Conservation (phyloP, 2,329 filamentous ascomycete species). For the Nothomitra cinnamomea region DNA sequence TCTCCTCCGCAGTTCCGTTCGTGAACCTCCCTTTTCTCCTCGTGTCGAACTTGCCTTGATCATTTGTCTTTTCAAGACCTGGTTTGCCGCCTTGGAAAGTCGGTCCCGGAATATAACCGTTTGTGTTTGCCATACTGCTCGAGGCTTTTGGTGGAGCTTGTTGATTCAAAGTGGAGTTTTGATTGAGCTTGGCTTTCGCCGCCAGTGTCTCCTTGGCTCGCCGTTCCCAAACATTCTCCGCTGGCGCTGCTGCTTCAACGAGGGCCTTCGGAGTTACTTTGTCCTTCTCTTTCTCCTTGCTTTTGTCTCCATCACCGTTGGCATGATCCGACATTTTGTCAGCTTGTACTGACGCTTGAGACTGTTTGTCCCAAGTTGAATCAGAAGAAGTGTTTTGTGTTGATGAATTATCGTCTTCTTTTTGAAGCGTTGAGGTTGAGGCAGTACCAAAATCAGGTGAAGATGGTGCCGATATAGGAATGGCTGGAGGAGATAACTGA, state of each 20-base stretch:
- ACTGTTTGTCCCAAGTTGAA: constrained; percentile 49
- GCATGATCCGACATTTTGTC: constrained; percentile 38
- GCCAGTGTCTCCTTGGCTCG: constrained; percentile 45
- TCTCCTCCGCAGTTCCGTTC: neutral
- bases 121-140: constrained; percentile 11
- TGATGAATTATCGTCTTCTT: constrained; percentile 43
- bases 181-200: constrained; percentile 28
- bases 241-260: constrained; percentile 64
- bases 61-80: neutral
- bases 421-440: constrained; percentile 34
- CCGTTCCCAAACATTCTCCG: constrained; percentile 78
- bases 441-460: constrained; percentile 38
- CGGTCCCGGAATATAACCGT: neutral
- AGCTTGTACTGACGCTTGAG: constrained; percentile 42
- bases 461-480: constrained; percentile 23
- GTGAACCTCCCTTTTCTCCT: neutral
- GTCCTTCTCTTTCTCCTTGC: constrained; percentile 33
- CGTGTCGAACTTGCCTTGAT: neutral
- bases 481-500: constrained; percentile 16
- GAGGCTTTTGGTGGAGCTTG: constrained; percentile 16
- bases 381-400: constrained; percentile 47
- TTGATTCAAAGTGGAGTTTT: neutral
- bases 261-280: constrained; percentile 45
- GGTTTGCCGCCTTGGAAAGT: neutral
- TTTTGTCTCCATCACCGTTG: constrained; percentile 22